A percentile compares a stretch with the other conserved stretches of the same genome.
Conservation (phyloP, 1,284 basidiomycete genomes). For the Ganoderma lingzhi region DNA sequence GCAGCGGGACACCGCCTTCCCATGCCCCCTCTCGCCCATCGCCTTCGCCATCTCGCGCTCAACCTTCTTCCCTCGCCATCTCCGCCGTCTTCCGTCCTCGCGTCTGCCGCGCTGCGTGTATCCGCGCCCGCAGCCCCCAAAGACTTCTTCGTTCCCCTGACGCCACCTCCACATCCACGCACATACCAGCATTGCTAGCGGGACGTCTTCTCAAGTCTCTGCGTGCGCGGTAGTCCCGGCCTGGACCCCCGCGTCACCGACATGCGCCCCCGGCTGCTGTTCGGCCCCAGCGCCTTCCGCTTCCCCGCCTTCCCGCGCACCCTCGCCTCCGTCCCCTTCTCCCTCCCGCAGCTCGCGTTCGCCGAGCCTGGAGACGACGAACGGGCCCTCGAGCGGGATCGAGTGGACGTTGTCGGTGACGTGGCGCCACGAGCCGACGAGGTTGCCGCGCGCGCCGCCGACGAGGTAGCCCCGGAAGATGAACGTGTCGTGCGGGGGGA, state of each 20-base stretch:
- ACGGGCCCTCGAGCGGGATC: conserved; percentile 61
- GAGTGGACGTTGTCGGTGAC: conserved; percentile 46
- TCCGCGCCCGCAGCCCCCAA: background rate
- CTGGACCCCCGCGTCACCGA: background rate
- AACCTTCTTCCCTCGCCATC: background rate
- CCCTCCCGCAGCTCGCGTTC: conserved; percentile 6
- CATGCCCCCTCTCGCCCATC: background rate
- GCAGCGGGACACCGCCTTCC: background rate
- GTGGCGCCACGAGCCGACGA: conserved; percentile 76
- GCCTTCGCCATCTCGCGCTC: background rate
- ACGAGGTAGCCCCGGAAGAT: conserved; percentile 77
- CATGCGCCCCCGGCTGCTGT: background rate
- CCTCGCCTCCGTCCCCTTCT: background rate
- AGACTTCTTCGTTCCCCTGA: background rate
- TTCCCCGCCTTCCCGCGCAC: background rate
- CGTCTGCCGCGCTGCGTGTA: background rate
- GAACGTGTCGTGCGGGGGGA: conserved; percentile 47
- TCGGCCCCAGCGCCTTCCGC: background rate
- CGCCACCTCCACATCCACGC: background rate
- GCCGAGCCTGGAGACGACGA: conserved; percentile 41
- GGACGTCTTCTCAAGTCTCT: background rate
- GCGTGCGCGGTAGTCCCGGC: background rate
- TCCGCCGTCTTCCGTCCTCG: conserved; percentile 1
- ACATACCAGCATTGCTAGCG: background rate
- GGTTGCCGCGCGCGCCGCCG: conserved; percentile 55